Base-by-base conservation (phyloP, 768 basidiomycete genomes). In the Suillus fuscotomentosus region DNA sequence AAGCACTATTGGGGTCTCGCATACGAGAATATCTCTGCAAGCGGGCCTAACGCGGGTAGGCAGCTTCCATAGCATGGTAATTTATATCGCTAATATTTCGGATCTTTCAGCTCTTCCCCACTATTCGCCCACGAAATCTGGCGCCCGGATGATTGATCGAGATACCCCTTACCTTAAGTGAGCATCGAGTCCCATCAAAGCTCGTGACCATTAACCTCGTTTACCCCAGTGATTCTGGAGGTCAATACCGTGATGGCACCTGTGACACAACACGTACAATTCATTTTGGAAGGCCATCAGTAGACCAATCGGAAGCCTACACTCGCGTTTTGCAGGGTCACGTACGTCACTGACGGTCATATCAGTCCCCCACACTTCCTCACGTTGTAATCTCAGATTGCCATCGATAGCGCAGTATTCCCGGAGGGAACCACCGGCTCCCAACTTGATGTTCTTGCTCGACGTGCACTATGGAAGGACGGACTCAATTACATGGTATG, bases 251-350 rank as follows among this genome's bases (percentile, higher is more conserved):
- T 67, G 96, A 98, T 71, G 96, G 95, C 5, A 99, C 97, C 11
- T 91, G 89, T 76, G 89, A 93, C 72, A 92, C 89, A 31, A 91
- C 90, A 15, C 85, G 91, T 57, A 93, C 92, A 1, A 77, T 94
- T 36, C 92, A 94, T 78, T 93, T 96, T 71, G 94, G 95, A 48
- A 84, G 88, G n/a, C 92, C 92, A 8, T 87, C 89, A n/a, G 65
- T 81, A n/a, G 90, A 94, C 67, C 89, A 94, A 73, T 89, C 87
- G 73, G 91, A 95, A 68, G 95, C 97, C 1, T 99, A 88, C 77
- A 99, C 97, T 38, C 84, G 95, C 54, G 97, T 99, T 50, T 75
- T 99, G 63, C 97, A 99, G 78, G 97, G 96, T 9, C 97, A 99
- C 79, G 93, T 94, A 81, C 71, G 92, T 84, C 64, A 65, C 69